Conservation (phyloP, 2,329 filamentous ascomycete species). For the Apiospora kogelbergensis region DNA sequence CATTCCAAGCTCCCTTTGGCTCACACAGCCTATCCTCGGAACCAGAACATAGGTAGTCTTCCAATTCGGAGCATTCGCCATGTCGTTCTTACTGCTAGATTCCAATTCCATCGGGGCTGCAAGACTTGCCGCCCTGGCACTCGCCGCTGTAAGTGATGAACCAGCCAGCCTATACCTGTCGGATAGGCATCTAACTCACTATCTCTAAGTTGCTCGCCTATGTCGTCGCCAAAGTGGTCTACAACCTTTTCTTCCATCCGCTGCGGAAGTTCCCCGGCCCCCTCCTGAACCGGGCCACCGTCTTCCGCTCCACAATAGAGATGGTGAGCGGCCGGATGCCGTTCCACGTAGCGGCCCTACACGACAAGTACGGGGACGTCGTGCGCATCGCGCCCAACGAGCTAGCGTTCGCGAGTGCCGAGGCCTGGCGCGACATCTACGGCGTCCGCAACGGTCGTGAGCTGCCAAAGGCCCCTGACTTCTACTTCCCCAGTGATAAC, state of each 20-base stretch:
- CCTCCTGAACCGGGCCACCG: conserved; percentile 4
- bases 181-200: background rate
- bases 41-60: background rate
- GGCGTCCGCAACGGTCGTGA: conserved; percentile 6
- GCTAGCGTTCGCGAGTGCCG: conserved; percentile 28
- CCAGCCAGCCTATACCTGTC: background rate
- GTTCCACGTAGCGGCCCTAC: conserved; percentile 26
- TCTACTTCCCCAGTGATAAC: conserved; percentile 4
- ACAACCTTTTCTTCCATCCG: conserved; percentile 12
- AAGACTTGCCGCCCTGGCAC: background rate
- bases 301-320: background rate
- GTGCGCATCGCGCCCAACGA: conserved; percentile 33
- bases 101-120: background rate
- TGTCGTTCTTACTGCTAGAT: background rate
- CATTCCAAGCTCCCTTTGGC: background rate
- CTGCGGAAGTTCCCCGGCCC: conserved; percentile 9
- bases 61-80: background rate
- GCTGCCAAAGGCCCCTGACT: conserved; percentile 9
- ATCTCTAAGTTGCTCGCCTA: background rate
- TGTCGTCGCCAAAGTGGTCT: background rate
- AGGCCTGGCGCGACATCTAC: conserved; percentile 30
- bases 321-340: conserved; percentile 10
- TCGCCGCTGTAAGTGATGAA: background rate
- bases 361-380: conserved; percentile 29
- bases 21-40: background rate